Base-by-base conservation (phyloP, 2,329 filamentous ascomycete species). In the Aspergillus candidus region DNA sequence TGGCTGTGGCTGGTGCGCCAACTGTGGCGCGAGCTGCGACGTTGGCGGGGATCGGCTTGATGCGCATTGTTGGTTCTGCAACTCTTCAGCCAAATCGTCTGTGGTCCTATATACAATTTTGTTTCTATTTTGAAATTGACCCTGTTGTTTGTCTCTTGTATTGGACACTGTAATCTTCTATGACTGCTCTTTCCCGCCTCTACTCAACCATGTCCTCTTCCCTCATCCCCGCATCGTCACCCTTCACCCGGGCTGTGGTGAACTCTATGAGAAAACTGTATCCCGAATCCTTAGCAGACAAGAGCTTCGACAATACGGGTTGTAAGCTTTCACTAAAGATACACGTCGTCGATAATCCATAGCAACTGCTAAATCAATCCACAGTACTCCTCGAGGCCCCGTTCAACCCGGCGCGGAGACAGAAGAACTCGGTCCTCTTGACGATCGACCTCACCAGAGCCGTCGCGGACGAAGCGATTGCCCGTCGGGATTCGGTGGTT, bases 301-400 rank as follows among this genome's bases (percentile, higher is more conserved):
- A 83, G 56, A 82, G 85, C 53, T 98, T 90, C 78, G 93, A 98
- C 65, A 98, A 98, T 61, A 95, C 94, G n/a, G 93, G 93, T 43
- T 66, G 79, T 80, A 63, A 56, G 73, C 44, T 43, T n/a, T 3
- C 35, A 15, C 15, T 15, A n/a, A n/a, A n/a, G n/a, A 29, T 1
- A 10, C 11, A 14, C 11, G 5, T 33, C 10, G 2, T 6, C 10
- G 11, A 27, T 11, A 40, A 34, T 18, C 39, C 46, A 36, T 49
- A 31, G n/a, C 35, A 31, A 11, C 39, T 37, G 39, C n/a, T 36
- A 43, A 43, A 18, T 29, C n/a, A 42, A 34, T 14, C 15, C 48
- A 38, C 53, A 85, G 75, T 87, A 39, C 75, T 88, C 8, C 74
- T 87, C 17, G 83, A 87, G 72, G 78, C 83, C 17, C 83, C 83